Evolutionary conservation across 164 flowering plant species (phyloP).

Genomic region (Hamamelis virginiana): DNA sequence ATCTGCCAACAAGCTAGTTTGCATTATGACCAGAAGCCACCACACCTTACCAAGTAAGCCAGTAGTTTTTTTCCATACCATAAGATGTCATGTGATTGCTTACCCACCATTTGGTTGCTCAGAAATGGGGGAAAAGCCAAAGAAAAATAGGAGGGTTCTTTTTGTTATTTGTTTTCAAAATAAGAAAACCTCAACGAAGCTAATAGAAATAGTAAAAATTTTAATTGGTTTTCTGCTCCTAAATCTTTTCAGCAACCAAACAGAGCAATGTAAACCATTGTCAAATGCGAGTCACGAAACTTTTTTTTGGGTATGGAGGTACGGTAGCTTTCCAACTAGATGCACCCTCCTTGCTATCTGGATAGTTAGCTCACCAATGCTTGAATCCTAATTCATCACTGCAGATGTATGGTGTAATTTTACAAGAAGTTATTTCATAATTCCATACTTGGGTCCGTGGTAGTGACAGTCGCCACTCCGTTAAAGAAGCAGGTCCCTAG

Average conservation of each 20-base stretch:
- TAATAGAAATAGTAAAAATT: no score
- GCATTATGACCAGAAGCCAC: neutral
- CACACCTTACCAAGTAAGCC: neutral
- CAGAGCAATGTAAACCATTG: neutral
- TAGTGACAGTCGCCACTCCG: slow-evolving; percentile 79
- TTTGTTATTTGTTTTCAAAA: no score
- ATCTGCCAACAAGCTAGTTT: neutral
- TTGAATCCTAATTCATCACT: neutral
- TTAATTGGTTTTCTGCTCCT: neutral
- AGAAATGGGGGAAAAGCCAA: no score
- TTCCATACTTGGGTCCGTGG: slow-evolving; percentile 84
- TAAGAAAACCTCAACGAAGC: no score
- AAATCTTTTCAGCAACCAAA: neutral
- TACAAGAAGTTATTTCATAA: neutral
- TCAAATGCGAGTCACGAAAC: neutral
- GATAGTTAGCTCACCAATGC: neutral
- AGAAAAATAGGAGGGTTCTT: no score
- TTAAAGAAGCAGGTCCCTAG: slow-evolving; percentile 78
- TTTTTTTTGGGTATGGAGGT: neutral
- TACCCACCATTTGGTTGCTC: neutral
- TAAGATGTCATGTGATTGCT: no score
- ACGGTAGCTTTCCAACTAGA: neutral
- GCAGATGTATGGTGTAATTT: neutral
- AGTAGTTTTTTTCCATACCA: neutral
- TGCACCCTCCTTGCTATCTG: neutral